phyloP scores from a whole-genome alignment of 2,329 filamentous ascomycete genomes.

The Leptographium lundbergii region DNA sequence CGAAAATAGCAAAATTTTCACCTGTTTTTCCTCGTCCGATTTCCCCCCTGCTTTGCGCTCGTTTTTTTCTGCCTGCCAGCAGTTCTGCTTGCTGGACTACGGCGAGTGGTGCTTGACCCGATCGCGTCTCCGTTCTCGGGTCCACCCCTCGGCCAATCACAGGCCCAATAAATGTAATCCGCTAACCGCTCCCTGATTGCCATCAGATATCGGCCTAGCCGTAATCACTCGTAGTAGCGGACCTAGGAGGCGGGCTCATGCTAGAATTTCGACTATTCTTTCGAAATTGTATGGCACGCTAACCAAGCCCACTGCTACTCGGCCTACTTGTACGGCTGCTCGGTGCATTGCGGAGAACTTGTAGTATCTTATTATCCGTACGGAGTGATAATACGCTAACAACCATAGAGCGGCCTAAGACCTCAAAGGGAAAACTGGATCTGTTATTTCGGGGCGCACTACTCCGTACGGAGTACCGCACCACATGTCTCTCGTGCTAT shows the following conservation, averaged over 20 bases:
- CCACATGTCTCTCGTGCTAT: background rate
- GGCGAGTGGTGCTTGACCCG: background rate
- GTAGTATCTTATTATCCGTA: background rate
- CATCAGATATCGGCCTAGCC: background rate
- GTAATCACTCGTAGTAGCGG: background rate
- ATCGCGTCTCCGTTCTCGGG: constrained; percentile 2
- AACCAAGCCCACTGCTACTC: background rate
- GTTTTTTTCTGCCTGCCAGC: background rate
- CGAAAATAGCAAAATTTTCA: background rate
- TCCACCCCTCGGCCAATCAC: background rate
- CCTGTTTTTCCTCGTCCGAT: background rate
- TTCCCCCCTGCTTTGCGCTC: background rate
- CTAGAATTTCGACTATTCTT: background rate
- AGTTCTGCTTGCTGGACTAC: background rate
- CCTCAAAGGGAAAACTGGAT: too few relatives aligned
- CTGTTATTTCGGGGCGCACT: too few relatives aligned
- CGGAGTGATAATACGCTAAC: too few relatives aligned
- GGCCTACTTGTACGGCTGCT: background rate
- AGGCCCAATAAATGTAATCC: constrained; percentile 1
- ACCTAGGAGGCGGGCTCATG: background rate
- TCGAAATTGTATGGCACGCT: background rate
- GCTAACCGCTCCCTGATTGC: background rate
- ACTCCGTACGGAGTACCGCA: background rate
- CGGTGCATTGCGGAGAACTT: background rate
- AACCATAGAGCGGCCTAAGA: too few relatives aligned